Evolutionary conservation across 345 rosid species (phyloP).

Genomic region (Bretschneidera sinensis): DNA sequence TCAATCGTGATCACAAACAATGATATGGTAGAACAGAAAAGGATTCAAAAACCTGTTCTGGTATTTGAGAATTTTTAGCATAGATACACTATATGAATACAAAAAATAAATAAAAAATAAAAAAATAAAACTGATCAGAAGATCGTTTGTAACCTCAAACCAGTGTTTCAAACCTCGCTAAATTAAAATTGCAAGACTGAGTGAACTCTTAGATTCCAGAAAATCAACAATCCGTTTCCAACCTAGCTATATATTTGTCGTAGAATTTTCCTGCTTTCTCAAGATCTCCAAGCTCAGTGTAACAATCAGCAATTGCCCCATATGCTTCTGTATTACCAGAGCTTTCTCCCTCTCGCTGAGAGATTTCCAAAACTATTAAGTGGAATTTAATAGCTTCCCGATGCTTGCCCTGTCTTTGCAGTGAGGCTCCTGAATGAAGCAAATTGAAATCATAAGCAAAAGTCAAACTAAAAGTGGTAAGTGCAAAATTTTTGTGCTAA

Average conservation of each 20-base stretch:
- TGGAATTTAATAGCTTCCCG: conserved; percentile 79
- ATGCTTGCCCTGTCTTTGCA: conserved; percentile 85
- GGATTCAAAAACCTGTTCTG: too few species aligned
- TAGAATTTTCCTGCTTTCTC: conserved; percentile 83
- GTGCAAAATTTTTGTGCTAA: background rate
- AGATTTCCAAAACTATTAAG: conserved; percentile 69
- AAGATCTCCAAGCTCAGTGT: conserved; percentile 90
- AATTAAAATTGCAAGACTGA: background rate
- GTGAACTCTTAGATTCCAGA: too few species aligned
- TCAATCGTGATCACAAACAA: too few species aligned
- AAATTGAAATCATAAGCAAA: background rate
- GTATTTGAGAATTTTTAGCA: conserved; percentile 1
- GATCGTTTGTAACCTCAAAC: background rate
- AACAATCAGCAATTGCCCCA: conserved; percentile 93
- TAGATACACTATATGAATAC: too few species aligned
- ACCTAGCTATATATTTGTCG: conserved; percentile 71
- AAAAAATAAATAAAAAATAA: conserved; percentile 11
- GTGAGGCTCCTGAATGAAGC: conserved; percentile 55
- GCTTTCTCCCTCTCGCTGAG: conserved; percentile 61
- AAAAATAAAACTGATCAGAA: background rate
- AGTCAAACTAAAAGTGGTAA: background rate
- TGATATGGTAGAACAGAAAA: too few species aligned
- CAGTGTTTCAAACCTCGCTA: background rate
- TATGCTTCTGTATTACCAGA: conserved; percentile 93
- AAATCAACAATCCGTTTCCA: conserved; percentile 56